A percentile compares a stretch with the other conserved stretches of the same genome.
Evolutionary conservation across 2,329 filamentous ascomycete species (phyloP).

Genomic region (Fusarium sp.): DNA sequence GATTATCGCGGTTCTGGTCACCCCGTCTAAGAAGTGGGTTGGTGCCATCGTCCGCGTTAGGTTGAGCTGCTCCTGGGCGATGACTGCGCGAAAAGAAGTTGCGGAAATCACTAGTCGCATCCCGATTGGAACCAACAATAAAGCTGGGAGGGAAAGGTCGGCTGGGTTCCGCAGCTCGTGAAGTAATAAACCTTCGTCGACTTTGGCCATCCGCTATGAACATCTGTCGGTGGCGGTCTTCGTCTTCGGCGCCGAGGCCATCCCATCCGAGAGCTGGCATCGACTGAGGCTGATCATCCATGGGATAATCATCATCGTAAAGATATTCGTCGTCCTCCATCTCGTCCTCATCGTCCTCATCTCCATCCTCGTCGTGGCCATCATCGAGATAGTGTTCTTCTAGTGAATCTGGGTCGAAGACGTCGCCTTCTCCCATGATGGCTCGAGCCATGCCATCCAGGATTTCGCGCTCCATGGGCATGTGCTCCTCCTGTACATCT

Average conservation of each 20-base stretch:
- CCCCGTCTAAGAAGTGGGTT: constrained; percentile 86
- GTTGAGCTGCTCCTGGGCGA: constrained; percentile 65
- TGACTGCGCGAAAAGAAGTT: constrained; percentile 66
- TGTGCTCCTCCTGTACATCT: constrained; percentile 66
- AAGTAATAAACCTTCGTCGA: constrained; percentile 51
- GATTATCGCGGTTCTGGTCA: constrained; percentile 59
- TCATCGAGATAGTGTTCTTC: constrained; percentile 68
- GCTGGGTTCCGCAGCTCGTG: constrained; percentile 59
- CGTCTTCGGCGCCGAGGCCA: constrained; percentile 64
- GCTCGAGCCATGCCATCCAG: constrained; percentile 69
- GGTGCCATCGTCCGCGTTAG: constrained; percentile 80
- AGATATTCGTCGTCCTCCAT: constrained; percentile 76
- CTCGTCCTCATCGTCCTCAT: constrained; percentile 76
- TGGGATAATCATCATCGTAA: constrained; percentile 70
- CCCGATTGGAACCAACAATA: constrained; percentile 67
- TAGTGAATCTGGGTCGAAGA: constrained; percentile 64
- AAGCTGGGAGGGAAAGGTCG: constrained; percentile 71
- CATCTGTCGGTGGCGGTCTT: constrained; percentile 62
- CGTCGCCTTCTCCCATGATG: constrained; percentile 65
- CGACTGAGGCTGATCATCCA: constrained; percentile 60
- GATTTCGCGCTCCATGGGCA: constrained; percentile 60
- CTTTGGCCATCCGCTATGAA: constrained; percentile 65
- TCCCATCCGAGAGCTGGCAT: constrained; percentile 71
- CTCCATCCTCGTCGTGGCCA: constrained; percentile 70
- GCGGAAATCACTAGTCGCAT: constrained; percentile 66